Conservation (phyloP, 345 rosid genomes). For the Nasturtium officinale region DNA sequence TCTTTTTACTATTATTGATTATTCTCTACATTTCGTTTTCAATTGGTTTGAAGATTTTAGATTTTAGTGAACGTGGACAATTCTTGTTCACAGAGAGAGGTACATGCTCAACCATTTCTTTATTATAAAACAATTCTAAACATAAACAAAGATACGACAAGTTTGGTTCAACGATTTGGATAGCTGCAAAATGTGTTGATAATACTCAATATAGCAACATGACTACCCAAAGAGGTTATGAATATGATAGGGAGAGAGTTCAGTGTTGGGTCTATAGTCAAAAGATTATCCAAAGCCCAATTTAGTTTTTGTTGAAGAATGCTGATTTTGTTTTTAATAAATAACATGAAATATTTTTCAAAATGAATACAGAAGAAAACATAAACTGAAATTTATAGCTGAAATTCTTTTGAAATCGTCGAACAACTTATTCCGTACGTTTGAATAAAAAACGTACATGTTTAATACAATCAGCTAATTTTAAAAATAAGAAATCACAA, state of each 20-base stretch:
- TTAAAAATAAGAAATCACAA: no score
- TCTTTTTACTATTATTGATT: constrained; percentile 1
- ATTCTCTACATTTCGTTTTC: constrained; percentile 35
- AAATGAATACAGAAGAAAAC: background rate
- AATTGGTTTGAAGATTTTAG: constrained; percentile 28
- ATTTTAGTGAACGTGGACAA: constrained; percentile 48
- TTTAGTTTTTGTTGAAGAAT: background rate
- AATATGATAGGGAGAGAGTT: background rate
- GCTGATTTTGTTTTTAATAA: background rate
- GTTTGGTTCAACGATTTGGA: constrained; percentile 37
- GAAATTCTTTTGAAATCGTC: no score
- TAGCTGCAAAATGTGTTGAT: constrained; percentile 12
- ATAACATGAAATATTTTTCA: background rate
- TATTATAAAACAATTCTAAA: constrained; percentile 6
- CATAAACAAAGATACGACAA: constrained; percentile 31
- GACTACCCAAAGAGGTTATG: background rate
- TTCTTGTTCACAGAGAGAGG: constrained; percentile 25
- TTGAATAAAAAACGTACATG: no score
- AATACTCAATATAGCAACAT: no score
- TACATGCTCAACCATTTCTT: constrained; percentile 16
- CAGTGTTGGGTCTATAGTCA: background rate
- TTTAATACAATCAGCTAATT: no score
- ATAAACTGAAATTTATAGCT: no score
- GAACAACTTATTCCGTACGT: no score
- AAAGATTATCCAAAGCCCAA: background rate